These are phyloP conservation scores for Ceratocystis lukuohia DNA, from an alignment of 2,329 filamentous ascomycete genomes.

Conservation along the genomic window DNA sequence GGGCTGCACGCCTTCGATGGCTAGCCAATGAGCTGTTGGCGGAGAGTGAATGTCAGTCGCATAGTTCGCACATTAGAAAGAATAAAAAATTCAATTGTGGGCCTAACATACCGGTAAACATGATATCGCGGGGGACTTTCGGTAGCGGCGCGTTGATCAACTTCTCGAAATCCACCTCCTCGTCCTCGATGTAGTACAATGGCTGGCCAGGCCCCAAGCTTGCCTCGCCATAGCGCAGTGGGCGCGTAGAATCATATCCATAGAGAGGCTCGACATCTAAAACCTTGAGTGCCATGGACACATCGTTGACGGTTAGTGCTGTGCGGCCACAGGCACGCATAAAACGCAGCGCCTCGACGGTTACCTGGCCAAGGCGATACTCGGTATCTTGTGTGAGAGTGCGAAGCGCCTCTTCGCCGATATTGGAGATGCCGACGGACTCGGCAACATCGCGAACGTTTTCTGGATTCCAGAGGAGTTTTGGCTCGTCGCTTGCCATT, in stretches of 20 bases:
- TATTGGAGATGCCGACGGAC: conserved; percentile 71
- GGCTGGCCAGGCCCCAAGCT: conserved; percentile 87
- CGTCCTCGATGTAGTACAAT: conserved; percentile 93
- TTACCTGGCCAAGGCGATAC: conserved; percentile 83
- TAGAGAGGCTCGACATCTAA: conserved; percentile 92
- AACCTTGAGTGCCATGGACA: conserved; percentile 70
- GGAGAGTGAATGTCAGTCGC: conserved; percentile 18
- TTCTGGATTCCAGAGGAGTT: conserved; percentile 82
- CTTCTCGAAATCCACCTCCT: conserved; percentile 98
- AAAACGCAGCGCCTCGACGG: conserved; percentile 87
- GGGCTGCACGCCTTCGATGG: conserved; percentile 92
- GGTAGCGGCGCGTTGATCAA: conserved; percentile 91
- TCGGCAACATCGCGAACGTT: conserved; percentile 94
- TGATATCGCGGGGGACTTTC: conserved; percentile 85
- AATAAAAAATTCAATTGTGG: not conserved
- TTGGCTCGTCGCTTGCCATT: conserved; percentile 24
- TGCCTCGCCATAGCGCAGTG: conserved; percentile 83
- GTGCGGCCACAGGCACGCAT: conserved; percentile 88
- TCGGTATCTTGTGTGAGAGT: conserved; percentile 88
- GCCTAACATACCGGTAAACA: conserved; percentile 59
- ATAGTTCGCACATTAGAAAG: not conserved
- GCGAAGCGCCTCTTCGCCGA: conserved; percentile 76
- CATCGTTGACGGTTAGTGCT: conserved; percentile 75
- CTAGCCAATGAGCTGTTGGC: conserved; percentile 75
- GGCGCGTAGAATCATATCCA: conserved; percentile 85